Evolutionary conservation across 306 rosid genomes (phyloP), one percentile per base, ranked within the genome.

Genomic region (Fragaria iinumae): DNA sequence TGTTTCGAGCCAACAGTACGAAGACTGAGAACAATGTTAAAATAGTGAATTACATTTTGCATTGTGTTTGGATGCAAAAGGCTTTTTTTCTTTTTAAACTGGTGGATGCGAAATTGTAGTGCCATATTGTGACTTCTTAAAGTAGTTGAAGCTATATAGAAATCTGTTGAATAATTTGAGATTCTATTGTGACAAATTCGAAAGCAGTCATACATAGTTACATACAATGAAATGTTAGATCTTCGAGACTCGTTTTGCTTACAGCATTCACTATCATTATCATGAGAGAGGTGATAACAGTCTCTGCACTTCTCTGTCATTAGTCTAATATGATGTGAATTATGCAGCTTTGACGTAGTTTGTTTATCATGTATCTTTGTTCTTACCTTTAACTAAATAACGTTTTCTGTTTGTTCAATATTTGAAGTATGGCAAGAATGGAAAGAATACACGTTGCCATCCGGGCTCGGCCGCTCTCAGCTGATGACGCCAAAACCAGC

Each of bases 371-470:
- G 36, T 38, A 38, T 38, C 7, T 38, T 38, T 38, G 41, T 38
- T 38, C 41, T 38, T 6, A 4, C 8, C 41, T 38, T 38, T 38
- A 38, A 38, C 41, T 38, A 38, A 38, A 38, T 38, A 38, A 38
- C 8, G 41, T 38, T 38, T 38, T 38, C 41, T 38, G 41, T 38
- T 5, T 38, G 41, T 41, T 41, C 44, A 6, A 41, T 8, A 41
- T 41, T 41, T 41, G 44, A 41, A 6, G 44, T 8, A 41, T 41
- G 44, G 44, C 44, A 41, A 41, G 2, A 41, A 94, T 94, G 98
- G 98, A 94, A 81, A 84, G 93, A 75, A 94, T 94, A 52, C 94
- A 92, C 74, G 97, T 92, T 0, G 77, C 91, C 5, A 93, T 94
- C 6, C 96, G 98, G 8, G 86, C 97, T 29, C 86, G 88, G 69